Evolutionary conservation across 495 filamentous ascomycete genomes (phyloP).

Genomic region (Aspergillus sparsus): DNA sequence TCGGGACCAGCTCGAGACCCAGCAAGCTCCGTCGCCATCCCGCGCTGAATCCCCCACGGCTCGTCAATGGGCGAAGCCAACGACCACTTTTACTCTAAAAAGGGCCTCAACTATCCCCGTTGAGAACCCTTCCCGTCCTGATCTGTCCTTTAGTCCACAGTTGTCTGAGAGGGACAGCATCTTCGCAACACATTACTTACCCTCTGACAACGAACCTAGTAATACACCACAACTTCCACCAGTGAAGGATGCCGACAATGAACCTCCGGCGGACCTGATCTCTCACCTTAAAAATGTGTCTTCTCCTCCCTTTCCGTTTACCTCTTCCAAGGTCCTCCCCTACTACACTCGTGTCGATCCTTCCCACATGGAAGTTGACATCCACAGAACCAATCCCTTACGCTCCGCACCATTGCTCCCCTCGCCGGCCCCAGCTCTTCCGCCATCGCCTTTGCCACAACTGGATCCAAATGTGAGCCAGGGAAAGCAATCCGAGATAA

Average conservation of each 20-base stretch:
- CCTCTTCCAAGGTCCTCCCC: conserved; percentile 42
- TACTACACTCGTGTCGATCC: conserved; percentile 34
- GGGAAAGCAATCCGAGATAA: conserved; percentile 26
- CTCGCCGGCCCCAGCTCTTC: conserved; percentile 25
- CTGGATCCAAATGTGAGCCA: conserved; percentile 32
- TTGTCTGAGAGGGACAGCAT: conserved; percentile 65
- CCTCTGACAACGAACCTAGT: conserved; percentile 46
- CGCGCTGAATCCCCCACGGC: conserved; percentile 45
- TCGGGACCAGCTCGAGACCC: conserved; percentile 37
- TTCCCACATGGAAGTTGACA: conserved; percentile 50
- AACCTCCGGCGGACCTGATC: conserved; percentile 32
- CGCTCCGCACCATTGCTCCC: conserved; percentile 36
- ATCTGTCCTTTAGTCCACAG: conserved; percentile 46
- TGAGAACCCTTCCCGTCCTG: conserved; percentile 32
- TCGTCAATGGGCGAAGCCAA: conserved; percentile 39
- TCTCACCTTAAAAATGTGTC: conserved; percentile 35
- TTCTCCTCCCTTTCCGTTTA: conserved; percentile 35
- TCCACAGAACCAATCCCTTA: conserved; percentile 41
- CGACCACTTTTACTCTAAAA: conserved; percentile 40
- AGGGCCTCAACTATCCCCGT: conserved; percentile 35
- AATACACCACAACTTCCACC: conserved; percentile 53
- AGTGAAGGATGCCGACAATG: conserved; percentile 35
- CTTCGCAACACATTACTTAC: conserved; percentile 61
- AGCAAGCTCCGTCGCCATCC: conserved; percentile 40
- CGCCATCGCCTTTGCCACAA: conserved; percentile 34